Conservation (phyloP, 129 eudicot genomes). For the Mikania micrantha region DNA sequence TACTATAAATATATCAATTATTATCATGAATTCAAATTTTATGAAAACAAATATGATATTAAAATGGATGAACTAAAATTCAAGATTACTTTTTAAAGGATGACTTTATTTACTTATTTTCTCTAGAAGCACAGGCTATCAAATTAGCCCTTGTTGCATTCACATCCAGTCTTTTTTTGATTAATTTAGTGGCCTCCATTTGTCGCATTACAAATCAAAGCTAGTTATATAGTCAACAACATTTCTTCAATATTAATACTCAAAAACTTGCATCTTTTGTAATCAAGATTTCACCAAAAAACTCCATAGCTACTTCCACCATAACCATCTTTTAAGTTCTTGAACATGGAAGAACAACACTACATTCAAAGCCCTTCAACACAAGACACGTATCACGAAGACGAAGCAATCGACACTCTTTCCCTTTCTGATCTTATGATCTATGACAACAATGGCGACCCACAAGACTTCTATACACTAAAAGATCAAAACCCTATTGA, state of each 20-base stretch:
- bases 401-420: slow-evolving; percentile 32
- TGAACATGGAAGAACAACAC: slow-evolving; percentile 19
- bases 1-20: too few species aligned
- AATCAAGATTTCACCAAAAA: slow-evolving; percentile 11
- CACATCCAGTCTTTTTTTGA: slow-evolving; percentile 2
- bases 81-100: slow-evolving; percentile 4
- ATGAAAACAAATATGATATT: too few species aligned
- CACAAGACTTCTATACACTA: slow-evolving; percentile 18
- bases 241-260: background rate
- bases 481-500: slow-evolving; percentile 18
- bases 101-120: background rate
- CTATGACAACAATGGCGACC: slow-evolving; percentile 21
- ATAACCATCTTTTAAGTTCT: background rate
- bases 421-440: slow-evolving; percentile 36
- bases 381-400: slow-evolving; percentile 22
- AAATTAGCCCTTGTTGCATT: slow-evolving; percentile 18
- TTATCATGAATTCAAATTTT: too few species aligned
- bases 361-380: slow-evolving; percentile 8
- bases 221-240: slow-evolving; percentile 11
- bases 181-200: slow-evolving; percentile 6
- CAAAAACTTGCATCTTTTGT: background rate
- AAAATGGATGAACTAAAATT: background rate
- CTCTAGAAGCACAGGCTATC: slow-evolving; percentile 32
- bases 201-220: slow-evolving; percentile 11
- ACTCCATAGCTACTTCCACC: too few species aligned